Evolutionary conservation across 2,329 filamentous ascomycete genomes (phyloP).

Genomic region (Fusarium tanahbumbuense): DNA sequence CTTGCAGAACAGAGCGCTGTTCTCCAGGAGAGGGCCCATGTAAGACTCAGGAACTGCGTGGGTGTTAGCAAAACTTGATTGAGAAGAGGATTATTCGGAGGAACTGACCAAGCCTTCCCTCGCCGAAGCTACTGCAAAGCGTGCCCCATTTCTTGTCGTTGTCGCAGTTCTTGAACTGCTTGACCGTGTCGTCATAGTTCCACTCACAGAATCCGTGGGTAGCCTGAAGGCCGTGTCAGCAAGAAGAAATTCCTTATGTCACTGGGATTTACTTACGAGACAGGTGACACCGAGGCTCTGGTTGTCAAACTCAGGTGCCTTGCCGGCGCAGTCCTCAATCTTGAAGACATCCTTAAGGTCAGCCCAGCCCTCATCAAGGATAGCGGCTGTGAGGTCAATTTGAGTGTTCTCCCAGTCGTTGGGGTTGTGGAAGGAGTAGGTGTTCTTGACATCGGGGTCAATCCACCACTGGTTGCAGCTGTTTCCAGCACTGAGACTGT

Average conservation of each 20-base stretch:
- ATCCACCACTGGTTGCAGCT: slow-evolving; percentile 29
- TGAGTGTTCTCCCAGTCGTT: slow-evolving; percentile 22
- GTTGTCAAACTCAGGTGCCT: slow-evolving; percentile 5
- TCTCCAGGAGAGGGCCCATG: slow-evolving; percentile 6
- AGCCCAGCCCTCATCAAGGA: slow-evolving; percentile 13
- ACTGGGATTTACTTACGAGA: neutral
- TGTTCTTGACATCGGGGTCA: slow-evolving; percentile 4
- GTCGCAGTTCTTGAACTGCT: slow-evolving; percentile 25
- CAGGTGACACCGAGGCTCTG: slow-evolving; percentile 10
- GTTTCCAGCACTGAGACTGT: neutral
- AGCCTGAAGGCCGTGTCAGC: neutral
- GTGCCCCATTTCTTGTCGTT: slow-evolving; percentile 15
- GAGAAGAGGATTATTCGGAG: accelerated
- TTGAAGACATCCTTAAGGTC: slow-evolving; percentile 13
- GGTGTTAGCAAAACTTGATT: accelerated
- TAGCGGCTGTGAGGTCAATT: slow-evolving; percentile 8
- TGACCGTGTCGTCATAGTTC: slow-evolving; percentile 3
- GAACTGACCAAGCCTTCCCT: neutral
- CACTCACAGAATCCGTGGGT: slow-evolving; percentile 24
- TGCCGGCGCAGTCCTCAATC: slow-evolving; percentile 24
- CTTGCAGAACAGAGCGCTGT: neutral
- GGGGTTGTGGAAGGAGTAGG: slow-evolving; percentile 19
- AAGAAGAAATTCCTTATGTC: accelerated
- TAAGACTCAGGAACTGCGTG: slow-evolving; percentile 11
- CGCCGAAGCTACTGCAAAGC: slow-evolving; percentile 10